Evolutionary conservation across 2,329 filamentous ascomycete species (phyloP).

Genomic region (Canariomyces notabilis): DNA sequence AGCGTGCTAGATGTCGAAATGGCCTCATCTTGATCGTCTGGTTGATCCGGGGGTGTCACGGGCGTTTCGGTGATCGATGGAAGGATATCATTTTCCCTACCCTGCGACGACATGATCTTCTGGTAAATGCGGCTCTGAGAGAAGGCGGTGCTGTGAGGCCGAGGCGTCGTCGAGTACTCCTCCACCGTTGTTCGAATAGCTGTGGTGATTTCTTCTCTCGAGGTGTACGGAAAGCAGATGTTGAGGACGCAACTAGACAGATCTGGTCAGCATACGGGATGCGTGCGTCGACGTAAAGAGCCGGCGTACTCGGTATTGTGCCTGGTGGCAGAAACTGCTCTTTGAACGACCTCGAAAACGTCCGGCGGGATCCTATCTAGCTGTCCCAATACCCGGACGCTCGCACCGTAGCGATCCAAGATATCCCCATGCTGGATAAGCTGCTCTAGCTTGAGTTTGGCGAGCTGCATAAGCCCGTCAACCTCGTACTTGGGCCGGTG

Average conservation of each 20-base stretch:
- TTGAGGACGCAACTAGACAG: conserved; percentile 60
- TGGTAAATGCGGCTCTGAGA: conserved; percentile 83
- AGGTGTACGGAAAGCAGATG: conserved; percentile 97
- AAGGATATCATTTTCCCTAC: conserved; percentile 43
- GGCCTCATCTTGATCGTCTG: conserved; percentile 48
- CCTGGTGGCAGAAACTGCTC: conserved; percentile 78
- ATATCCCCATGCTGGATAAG: conserved; percentile 89
- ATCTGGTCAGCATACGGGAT: conserved; percentile 10
- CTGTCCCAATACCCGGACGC: conserved; percentile 79
- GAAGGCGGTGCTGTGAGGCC: conserved; percentile 65
- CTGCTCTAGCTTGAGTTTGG: conserved; percentile 89
- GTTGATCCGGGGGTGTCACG: conserved; percentile 38
- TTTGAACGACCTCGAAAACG: conserved; percentile 82
- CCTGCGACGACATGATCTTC: conserved; percentile 70
- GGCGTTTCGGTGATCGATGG: conserved; percentile 46
- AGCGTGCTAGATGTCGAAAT: conserved; percentile 58
- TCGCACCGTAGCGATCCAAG: conserved; percentile 85
- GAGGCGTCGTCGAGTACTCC: conserved; percentile 73
- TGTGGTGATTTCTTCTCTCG: conserved; percentile 87
- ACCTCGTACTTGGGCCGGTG: conserved; percentile 96
- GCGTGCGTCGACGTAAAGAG: too few species aligned
- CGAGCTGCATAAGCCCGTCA: conserved; percentile 94
- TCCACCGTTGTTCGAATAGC: conserved; percentile 83
- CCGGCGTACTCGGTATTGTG: conserved; percentile 66
- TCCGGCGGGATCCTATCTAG: conserved; percentile 78